Conservation (phyloP, 1,139 yeast species). For the Hyphopichia fennica region DNA sequence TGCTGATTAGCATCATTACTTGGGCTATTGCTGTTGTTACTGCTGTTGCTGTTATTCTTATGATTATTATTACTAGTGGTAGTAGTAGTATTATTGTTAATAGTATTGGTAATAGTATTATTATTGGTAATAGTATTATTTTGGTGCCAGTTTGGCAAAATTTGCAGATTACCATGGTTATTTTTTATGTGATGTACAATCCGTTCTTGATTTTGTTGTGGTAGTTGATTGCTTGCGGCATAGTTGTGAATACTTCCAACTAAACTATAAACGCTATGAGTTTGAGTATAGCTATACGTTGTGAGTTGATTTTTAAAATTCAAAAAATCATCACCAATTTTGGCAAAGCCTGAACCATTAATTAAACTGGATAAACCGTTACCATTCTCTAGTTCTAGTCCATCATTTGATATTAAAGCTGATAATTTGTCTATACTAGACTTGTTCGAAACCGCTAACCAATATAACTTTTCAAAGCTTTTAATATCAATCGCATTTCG, state of each 20-base stretch:
- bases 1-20: neutral
- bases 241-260: constrained; percentile 7
- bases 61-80: neutral
- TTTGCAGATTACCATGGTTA: neutral
- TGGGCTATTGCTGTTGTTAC: neutral
- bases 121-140: neutral
- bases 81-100: constrained; percentile 1
- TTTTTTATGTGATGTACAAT: neutral
- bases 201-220: neutral
- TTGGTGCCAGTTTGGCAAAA: neutral
- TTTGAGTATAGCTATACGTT: constrained; percentile 9
- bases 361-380: constrained; percentile 21
- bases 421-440: neutral
- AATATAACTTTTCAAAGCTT: constrained; percentile 46
- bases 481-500: constrained; percentile 20
- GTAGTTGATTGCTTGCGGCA: neutral
- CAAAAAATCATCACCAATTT: constrained; percentile 26
- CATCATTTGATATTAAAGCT: constrained; percentile 16
- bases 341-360: constrained; percentile 26
- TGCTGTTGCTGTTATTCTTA: neutral
- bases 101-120: neutral
- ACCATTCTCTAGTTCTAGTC: constrained; percentile 33
- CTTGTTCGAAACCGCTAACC: constrained; percentile 35
- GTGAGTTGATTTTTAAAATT: constrained; percentile 20
- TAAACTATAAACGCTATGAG: neutral